Evolutionary conservation across 495 filamentous ascomycete genomes (phyloP).

Genomic region (Xylaria castorea): DNA sequence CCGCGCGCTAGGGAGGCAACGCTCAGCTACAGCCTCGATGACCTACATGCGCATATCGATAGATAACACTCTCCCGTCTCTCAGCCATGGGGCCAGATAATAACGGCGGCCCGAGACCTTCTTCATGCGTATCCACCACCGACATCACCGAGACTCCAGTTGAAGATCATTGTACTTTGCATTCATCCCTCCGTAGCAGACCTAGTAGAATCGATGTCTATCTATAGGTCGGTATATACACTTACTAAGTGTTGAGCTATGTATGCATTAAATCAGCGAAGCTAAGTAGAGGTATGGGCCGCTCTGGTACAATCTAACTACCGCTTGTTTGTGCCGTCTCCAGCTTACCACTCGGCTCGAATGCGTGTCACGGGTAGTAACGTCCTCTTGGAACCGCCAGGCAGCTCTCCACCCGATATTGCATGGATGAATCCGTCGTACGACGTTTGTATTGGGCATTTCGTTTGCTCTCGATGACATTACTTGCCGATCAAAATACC

Average conservation of each 20-base stretch:
- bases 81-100: neutral
- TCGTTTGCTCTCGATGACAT: conserved; percentile 11
- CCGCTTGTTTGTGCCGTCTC: conserved; percentile 14
- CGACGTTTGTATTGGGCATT: conserved; percentile 3
- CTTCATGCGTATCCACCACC: conserved; percentile 7
- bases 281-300: conserved; percentile 6
- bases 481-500: neutral
- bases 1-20: conserved; percentile 26
- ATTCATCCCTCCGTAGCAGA: neutral
- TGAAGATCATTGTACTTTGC: neutral
- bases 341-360: neutral
- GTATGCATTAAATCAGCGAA: conserved; percentile 13
- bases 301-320: neutral
- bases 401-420: conserved; percentile 19
- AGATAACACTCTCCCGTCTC: neutral
- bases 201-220: neutral
- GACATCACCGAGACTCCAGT: neutral
- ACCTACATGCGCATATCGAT: conserved; percentile 6
- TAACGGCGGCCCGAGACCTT: conserved; percentile 7
- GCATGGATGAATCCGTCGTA: conserved; percentile 14
- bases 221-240: conserved; percentile 9
- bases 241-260: neutral
- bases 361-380: conserved; percentile 16
- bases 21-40: conserved; percentile 22
- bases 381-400: conserved; percentile 15